Evolutionary conservation across 441 rosid genomes (phyloP), one percentile per base, ranked within the genome.

Genomic region (Brassica balearica): DNA sequence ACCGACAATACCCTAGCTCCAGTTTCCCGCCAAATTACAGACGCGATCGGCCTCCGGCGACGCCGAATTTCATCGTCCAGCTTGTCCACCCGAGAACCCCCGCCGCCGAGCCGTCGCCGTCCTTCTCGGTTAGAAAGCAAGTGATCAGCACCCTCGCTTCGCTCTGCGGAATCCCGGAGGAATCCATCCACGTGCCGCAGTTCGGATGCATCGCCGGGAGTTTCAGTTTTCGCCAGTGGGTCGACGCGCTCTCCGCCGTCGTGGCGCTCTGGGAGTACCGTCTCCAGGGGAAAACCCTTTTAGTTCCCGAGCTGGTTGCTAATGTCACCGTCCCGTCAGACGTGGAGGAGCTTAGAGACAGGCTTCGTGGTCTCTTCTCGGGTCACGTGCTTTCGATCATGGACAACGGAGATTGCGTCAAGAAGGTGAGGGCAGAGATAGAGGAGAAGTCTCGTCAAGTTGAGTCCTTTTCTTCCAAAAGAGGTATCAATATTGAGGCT

Each of bases 201-300:
- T 64, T 60, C 3, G 81, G 84, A 0, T 73, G 55, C 51, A 51
- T 67, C 65, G 84, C 79, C 2, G 92, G 88, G 53, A 78, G 83
- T 1, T 74, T 91, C 38, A 68, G 10, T 46, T 88, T 86, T 78
- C 10, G 70, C 9, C 86, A 84, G 79, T 88, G 94, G 94, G 70
- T 70, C 19, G 85, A 85, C 38, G 85, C 94, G 55, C 89, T 82
- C 19, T 77, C 86, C 10, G 84, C 89, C 10, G 66, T 84, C 10
- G 79, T 84, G 7, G 46, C 76, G 29, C 69, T 88, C 1, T 91
- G 96, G 96, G 77, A 79, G 9, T 67, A 74, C 65, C 89, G 89
- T 3, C 86, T 91, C 43, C 69, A 70, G 29, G 88, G 89, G 73
- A 73, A 27, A 5, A 87, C 82, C 75, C 23, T 22, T 46, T 76